Evolutionary conservation across 2,329 filamentous ascomycete species (phyloP), one percentile per base, ranked within the genome.

Genomic region (Graphilbum ipis-grandicollis): DNA sequence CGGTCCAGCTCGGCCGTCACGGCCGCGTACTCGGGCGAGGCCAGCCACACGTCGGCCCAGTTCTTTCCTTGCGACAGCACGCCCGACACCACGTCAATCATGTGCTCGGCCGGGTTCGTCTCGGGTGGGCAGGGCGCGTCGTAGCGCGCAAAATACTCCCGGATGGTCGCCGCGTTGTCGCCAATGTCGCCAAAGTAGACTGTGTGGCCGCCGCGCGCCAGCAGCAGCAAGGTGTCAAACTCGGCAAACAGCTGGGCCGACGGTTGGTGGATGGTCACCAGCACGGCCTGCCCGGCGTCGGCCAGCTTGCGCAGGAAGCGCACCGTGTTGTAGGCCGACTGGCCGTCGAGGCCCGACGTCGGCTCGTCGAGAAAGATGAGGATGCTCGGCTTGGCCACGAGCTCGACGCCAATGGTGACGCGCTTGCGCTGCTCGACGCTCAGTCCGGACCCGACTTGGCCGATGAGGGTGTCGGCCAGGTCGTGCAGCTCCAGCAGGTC

Each of bases 51-150:
- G 37, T 54, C 48, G 43, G 44, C 44, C 51, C 51, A 54, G 43
- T 66, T 60, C 31, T 44, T 60, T 47, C 47, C 55, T 37, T 56
- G 59, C 0, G 60, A 63, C 1, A 66, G 48, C 26, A 54, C 50
- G 0, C 68, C 68, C 2, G 68, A 67, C 9, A 66, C 63, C 14
- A 67, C 62, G 38, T 69, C 63, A 38, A 85, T 69, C 75, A 85
- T 83, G 59, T 75, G 79, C 52, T 85, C 79, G 1, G 79, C 79
- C 2, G 77, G 77, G 46, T 84, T 85, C n/a, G 69, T 71, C 1
- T 70, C 66, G 1, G 59, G 43, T 1, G 68, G 66, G 43, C 77
- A 79, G 1, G 67, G 62, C 1, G 70, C 73, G 5, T 76, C 79
- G 40, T 80, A 68, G 17, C 60, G 57, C 33, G 69, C 69, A 48